These are phyloP conservation scores for Aspergillaceae sp. DNA, from an alignment of 2,329 filamentous ascomycete genomes.

Conservation along the genomic window DNA sequence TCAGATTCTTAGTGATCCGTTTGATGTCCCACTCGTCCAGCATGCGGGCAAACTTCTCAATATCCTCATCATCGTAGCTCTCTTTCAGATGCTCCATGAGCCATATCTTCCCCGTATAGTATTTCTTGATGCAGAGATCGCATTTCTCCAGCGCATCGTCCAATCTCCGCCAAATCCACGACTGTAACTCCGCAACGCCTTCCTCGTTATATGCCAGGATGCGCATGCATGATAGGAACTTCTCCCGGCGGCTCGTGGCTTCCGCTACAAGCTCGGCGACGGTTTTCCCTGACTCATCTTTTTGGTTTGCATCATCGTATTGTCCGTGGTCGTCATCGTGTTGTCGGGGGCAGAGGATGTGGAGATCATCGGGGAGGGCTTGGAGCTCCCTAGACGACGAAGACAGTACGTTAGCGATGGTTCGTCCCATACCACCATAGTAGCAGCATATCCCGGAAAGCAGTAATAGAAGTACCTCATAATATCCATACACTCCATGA, in stretches of 20 bases:
- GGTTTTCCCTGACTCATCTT: slow-evolving; percentile 36
- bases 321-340: slow-evolving; percentile 55
- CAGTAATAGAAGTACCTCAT: slow-evolving; percentile 24
- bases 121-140: slow-evolving; percentile 63
- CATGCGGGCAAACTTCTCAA: slow-evolving; percentile 45
- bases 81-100: slow-evolving; percentile 56
- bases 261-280: slow-evolving; percentile 44
- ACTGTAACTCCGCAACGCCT: slow-evolving; percentile 51
- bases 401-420: slow-evolving; percentile 7
- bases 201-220: slow-evolving; percentile 59
- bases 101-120: slow-evolving; percentile 59
- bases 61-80: slow-evolving; percentile 41
- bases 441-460: background rate
- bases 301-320: slow-evolving; percentile 51
- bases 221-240: slow-evolving; percentile 59
- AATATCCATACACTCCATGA: slow-evolving; percentile 35
- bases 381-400: slow-evolving; percentile 32
- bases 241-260: slow-evolving; percentile 48
- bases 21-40: slow-evolving; percentile 54
- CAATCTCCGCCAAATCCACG: slow-evolving; percentile 51
- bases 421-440: no score
- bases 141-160: slow-evolving; percentile 55
- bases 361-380: slow-evolving; percentile 40
- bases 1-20: slow-evolving; percentile 53
- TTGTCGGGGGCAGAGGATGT: slow-evolving; percentile 61